These are phyloP conservation scores for Pythium dissotocum DNA, from an alignment of 352 stramenopile species.

Conservation along the genomic window DNA sequence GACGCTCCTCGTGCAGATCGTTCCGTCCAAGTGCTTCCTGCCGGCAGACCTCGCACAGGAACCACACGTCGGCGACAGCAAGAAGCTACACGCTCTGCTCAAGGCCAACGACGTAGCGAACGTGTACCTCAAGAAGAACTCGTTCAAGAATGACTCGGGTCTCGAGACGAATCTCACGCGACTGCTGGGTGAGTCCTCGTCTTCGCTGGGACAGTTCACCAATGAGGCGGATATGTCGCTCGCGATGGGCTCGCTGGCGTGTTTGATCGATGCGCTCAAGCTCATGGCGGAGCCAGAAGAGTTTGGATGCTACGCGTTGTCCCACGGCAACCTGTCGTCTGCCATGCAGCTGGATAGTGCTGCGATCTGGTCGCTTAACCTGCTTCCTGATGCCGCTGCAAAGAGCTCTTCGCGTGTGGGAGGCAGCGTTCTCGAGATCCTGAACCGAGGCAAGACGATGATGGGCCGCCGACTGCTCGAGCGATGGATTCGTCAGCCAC, in stretches of 20 bases:
- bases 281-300: conserved; percentile 66
- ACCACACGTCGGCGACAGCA: conserved; percentile 68
- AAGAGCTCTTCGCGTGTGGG: conserved; percentile 46
- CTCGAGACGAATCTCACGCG: conserved; percentile 69
- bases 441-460: conserved; percentile 94
- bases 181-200: conserved; percentile 43
- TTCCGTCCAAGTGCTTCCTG: conserved; percentile 74
- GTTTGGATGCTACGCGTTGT: conserved; percentile 77
- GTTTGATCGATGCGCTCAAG: conserved; percentile 66
- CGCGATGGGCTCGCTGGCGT: conserved; percentile 64
- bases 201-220: conserved; percentile 62
- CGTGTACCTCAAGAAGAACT: conserved; percentile 73
- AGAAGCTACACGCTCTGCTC: conserved; percentile 79
- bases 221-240: conserved; percentile 68
- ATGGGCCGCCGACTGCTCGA: conserved; percentile 94
- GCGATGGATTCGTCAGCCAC: conserved; percentile 97
- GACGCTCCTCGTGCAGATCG: conserved; percentile 81
- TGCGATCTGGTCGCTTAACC: conserved; percentile 91
- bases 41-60: conserved; percentile 55
- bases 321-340: conserved; percentile 69
- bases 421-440: conserved; percentile 91
- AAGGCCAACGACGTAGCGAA: conserved; percentile 57
- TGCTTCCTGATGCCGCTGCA: conserved; percentile 80
- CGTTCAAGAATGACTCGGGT: conserved; percentile 50
- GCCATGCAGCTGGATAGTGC: conserved; percentile 93